Percentiles rank a stretch among this genome's conserved stretches.
Conservation (phyloP, 306 rosid species). For the Cucumis melo region DNA sequence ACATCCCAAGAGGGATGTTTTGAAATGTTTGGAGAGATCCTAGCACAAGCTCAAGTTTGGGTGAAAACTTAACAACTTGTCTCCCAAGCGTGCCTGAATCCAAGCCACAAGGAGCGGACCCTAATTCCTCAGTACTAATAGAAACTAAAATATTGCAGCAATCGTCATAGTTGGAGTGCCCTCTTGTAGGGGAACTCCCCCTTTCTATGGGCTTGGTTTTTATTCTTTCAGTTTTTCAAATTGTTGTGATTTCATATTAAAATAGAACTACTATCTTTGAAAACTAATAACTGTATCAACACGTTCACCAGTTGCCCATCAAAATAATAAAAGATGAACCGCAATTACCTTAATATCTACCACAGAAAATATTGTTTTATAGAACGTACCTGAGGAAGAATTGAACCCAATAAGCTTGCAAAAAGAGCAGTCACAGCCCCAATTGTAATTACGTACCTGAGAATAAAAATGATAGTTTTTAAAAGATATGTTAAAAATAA, state of each 20-base stretch:
- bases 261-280: background rate
- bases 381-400: constrained; percentile 73
- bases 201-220: no score
- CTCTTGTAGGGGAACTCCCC: no score
- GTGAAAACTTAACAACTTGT: background rate
- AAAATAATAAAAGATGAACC: background rate
- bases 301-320: background rate
- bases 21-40: background rate
- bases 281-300: background rate
- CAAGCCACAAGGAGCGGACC: background rate
- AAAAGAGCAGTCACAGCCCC: constrained; percentile 79
- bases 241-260: no score
- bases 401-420: constrained; percentile 67
- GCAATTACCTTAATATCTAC: background rate
- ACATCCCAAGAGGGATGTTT: background rate
- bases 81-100: background rate
- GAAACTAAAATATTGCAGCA: background rate
- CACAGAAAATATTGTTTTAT: constrained; percentile 3
- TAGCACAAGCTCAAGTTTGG: background rate
- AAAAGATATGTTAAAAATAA: background rate
- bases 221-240: no score
- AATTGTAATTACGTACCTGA: constrained; percentile 56
- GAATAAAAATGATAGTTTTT: constrained; percentile 3
- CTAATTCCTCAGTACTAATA: background rate
- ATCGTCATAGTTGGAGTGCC: background rate